A percentile compares a stretch with the other conserved stretches of the same genome.
phyloP scores from a whole-genome alignment of 1,284 basidiomycete genomes.

The Chondrostereum purpureum region DNA sequence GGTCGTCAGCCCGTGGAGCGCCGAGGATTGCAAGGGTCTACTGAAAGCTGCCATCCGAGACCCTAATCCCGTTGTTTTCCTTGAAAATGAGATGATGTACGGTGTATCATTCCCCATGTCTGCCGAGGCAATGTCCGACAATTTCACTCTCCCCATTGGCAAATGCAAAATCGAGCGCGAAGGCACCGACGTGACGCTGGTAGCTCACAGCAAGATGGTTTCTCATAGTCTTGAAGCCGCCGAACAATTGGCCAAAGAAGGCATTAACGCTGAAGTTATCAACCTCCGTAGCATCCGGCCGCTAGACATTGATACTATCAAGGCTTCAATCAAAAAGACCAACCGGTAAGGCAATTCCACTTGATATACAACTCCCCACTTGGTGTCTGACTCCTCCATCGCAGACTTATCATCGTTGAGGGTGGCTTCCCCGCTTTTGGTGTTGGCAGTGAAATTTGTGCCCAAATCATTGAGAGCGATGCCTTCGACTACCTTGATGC shows the following conservation, averaged over 20 bases:
- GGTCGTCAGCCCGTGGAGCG: conserved; percentile 94
- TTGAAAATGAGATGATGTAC: conserved; percentile 99
- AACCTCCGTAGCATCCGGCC: conserved; percentile 95
- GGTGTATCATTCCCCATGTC: conserved; percentile 96
- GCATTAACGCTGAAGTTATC: conserved; percentile 96
- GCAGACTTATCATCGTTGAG: conserved; percentile 87
- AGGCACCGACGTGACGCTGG: conserved; percentile 91
- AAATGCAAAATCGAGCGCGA: conserved; percentile 95
- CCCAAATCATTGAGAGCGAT: conserved; percentile 92
- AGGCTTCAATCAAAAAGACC: conserved; percentile 96
- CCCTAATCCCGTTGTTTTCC: conserved; percentile 96
- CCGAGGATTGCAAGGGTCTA: conserved; percentile 97
- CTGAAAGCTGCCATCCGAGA: conserved; percentile 98
- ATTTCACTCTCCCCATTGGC: conserved; percentile 94
- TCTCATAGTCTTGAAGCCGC: conserved; percentile 90
- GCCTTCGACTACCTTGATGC: conserved; percentile 98
- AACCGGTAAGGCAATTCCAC: conserved; percentile 55
- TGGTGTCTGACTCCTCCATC: conserved; percentile 9
- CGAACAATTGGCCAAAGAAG: conserved; percentile 89
- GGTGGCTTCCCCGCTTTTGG: conserved; percentile 99
- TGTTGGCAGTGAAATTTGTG: conserved; percentile 97
- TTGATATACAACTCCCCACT: conserved; percentile 3
- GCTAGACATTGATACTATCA: conserved; percentile 95
- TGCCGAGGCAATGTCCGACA: conserved; percentile 89
- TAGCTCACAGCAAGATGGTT: conserved; percentile 97